Percentiles rank a stretch among this genome's conserved stretches.
Conservation (phyloP, 192 early-diverging fungal species). For the Coemansia biformis region DNA sequence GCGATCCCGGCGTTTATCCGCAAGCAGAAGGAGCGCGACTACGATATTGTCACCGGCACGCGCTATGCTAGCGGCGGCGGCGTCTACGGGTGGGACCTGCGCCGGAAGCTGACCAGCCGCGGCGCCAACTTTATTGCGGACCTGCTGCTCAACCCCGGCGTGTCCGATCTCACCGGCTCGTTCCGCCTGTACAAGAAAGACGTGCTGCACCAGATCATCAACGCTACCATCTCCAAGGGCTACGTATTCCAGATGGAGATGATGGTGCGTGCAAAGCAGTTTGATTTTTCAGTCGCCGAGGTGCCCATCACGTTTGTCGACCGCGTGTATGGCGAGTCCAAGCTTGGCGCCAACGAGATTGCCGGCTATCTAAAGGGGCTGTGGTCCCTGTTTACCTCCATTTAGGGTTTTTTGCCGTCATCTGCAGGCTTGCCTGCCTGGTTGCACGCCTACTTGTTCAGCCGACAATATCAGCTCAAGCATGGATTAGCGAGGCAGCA, state of each 20-base stretch:
- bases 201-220: conserved; percentile 79
- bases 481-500: too few relatives aligned
- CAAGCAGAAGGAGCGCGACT: conserved; percentile 76
- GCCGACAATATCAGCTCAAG: too few relatives aligned
- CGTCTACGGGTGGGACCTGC: conserved; percentile 97
- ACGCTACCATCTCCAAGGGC: conserved; percentile 86
- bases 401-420: conserved; percentile 34
- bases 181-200: conserved; percentile 95
- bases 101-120: conserved; percentile 92
- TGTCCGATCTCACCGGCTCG: conserved; percentile 91
- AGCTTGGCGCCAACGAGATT: conserved; percentile 94
- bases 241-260: conserved; percentile 99
- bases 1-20: conserved; percentile 93
- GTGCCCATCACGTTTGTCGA: conserved; percentile 98
- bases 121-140: conserved; percentile 96
- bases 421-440: neutral
- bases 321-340: conserved; percentile 93
- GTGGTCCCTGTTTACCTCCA: conserved; percentile 68
- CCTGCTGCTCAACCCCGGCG: conserved; percentile 77
- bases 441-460: neutral
- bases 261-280: conserved; percentile 95
- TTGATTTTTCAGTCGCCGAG: conserved; percentile 82
- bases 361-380: conserved; percentile 89
- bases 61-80: conserved; percentile 82
- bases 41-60: conserved; percentile 92